Conservation (phyloP, 2,329 filamentous ascomycete species). For the Coniochaeta hoffmannii region DNA sequence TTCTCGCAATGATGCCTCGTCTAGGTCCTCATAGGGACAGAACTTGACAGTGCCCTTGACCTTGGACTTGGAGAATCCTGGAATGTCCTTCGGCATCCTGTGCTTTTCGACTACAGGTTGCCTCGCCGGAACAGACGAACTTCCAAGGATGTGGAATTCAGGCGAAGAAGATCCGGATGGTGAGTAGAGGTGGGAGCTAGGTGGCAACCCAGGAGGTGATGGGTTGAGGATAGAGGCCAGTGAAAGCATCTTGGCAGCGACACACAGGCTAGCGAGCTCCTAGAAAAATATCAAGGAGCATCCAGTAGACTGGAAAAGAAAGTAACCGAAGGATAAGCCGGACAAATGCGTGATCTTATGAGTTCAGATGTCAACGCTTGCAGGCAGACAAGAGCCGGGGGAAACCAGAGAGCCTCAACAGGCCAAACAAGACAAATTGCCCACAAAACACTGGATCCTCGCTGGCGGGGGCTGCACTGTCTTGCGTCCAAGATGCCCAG, state of each 20-base stretch:
- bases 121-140: constrained; percentile 11
- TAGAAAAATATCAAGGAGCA: constrained; percentile 16
- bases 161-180: constrained; percentile 30
- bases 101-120: constrained; percentile 30
- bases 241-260: constrained; percentile 48
- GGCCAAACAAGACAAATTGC: not conserved
- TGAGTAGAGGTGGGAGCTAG: constrained; percentile 26
- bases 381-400: constrained; percentile 2
- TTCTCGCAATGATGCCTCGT: constrained; percentile 46
- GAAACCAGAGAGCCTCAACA: not conserved
- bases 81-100: constrained; percentile 59
- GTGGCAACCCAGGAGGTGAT: constrained; percentile 31
- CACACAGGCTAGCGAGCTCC: constrained; percentile 19
- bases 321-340: not conserved
- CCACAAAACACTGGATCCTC: not conserved
- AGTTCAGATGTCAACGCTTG: constrained; percentile 19
- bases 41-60: constrained; percentile 65
- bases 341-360: constrained; percentile 13
- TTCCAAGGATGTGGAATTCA: constrained; percentile 15
- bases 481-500: not conserved
- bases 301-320: not conserved
- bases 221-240: constrained; percentile 62
- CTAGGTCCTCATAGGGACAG: constrained; percentile 62
- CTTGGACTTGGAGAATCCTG: constrained; percentile 53
- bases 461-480: not conserved